phyloP scores from a whole-genome alignment of 257 asterid species.

The Cordia subcordata region DNA sequence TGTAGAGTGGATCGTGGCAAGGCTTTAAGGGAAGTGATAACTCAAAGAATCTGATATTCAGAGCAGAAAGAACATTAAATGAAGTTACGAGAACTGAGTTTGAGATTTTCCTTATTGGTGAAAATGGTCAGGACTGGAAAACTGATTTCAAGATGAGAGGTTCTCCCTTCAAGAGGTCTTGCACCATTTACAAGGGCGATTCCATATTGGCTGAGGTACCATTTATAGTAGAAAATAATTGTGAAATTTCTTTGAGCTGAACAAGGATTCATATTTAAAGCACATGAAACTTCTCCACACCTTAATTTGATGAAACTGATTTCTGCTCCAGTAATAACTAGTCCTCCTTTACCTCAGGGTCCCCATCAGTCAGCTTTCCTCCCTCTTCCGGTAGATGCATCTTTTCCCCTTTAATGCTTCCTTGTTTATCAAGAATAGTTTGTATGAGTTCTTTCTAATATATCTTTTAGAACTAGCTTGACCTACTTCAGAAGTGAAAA shows the following conservation, averaged over 20 bases:
- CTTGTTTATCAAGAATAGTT: not conserved
- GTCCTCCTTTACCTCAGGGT: not conserved
- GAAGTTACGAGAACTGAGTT: constrained; percentile 47
- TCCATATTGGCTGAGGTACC: constrained; percentile 81
- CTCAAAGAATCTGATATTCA: constrained; percentile 42
- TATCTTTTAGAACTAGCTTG: too few species aligned
- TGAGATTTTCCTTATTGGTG: constrained; percentile 43
- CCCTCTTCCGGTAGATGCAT: not conserved
- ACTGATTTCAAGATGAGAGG: constrained; percentile 78
- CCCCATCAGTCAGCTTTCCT: not conserved
- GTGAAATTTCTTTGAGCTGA: too few species aligned
- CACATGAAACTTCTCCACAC: not conserved
- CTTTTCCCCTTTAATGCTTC: not conserved
- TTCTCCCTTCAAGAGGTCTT: constrained; percentile 71
- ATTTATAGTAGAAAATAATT: not conserved
- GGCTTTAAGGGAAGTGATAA: constrained; percentile 45
- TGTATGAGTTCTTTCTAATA: not conserved
- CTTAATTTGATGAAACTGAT: not conserved
- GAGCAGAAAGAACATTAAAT: constrained; percentile 45
- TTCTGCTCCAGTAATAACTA: not conserved
- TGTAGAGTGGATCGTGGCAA: constrained; percentile 67
- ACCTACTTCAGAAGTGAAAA: too few species aligned
- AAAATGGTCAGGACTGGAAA: constrained; percentile 32
- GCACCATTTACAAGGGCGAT: constrained; percentile 73
- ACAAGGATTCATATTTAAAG: not conserved